Base-by-base conservation (phyloP, 108 stramenopile genomes). In the Parmales sp. region DNA sequence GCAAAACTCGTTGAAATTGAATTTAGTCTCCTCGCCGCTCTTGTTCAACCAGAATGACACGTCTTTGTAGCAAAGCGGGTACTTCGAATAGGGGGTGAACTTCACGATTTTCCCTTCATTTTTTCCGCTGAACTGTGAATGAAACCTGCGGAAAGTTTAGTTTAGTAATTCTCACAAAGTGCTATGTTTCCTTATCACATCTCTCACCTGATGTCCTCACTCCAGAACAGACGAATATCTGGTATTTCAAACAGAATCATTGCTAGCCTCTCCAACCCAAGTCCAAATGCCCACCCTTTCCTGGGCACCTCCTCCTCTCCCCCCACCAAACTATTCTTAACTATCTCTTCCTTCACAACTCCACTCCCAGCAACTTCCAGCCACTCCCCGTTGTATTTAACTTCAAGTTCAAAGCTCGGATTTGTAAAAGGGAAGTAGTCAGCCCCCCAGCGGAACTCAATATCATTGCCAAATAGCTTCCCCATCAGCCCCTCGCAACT, bases 161-260 rank as follows among this genome's bases (percentile, higher is more conserved):
- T 43, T 43, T 43, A 43, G n/a, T 43, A 13, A 16, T 43, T 43
- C 11, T 43, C 16, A 43, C 11, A 16, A 16, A 16, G 41, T 43
- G 8, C 11, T 13, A 43, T 43, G 41, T 43, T 13, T 43, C 16
- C 16, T 43, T 43, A 16, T 16, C 8, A 16, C 16, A 16, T 16
- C 11, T 43, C 11, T 43, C 78, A 34, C 74, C 71, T 76, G n/a
- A n/a, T n/a, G n/a, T 96, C 97, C 18, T 88, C 50, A 1, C 87
- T 79, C 95, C 95, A 98, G 79, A 98, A 98, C 37, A 96, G 72
- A 18, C 97, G 93, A 82, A 98, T 96, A 67, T 98, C 97, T 0
- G 97, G 95, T 65, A 98, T 95, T 19, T 79, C 67, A 73, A 96
- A 96, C 44, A 96, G 70, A 0, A 95, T 90, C 97, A 98, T 98